phyloP scores from a whole-genome alignment of 2,329 filamentous ascomycete genomes.

The Aspergillus terreus region DNA sequence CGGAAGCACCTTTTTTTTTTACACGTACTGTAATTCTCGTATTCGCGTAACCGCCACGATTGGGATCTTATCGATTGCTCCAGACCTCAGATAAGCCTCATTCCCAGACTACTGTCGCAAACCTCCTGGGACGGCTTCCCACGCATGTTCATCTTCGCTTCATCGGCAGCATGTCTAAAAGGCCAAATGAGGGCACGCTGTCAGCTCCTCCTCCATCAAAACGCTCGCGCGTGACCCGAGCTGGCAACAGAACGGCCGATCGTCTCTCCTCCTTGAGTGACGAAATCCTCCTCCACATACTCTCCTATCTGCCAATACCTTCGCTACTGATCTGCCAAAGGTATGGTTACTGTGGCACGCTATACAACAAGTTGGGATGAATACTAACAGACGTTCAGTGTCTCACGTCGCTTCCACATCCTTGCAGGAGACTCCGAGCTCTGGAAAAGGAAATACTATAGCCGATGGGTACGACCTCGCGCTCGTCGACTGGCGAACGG shows the following conservation, averaged over 20 bases:
- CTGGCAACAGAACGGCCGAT: conserved; percentile 43
- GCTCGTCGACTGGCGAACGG: conserved; percentile 71
- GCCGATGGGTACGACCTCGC: conserved; percentile 78
- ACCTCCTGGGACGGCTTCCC: neutral
- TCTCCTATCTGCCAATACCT: conserved; percentile 69
- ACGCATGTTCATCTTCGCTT: neutral
- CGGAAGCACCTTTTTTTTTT: conserved; percentile 6
- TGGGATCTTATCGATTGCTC: neutral
- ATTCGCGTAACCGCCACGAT: neutral
- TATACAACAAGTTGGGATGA: neutral
- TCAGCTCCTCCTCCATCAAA: conserved; percentile 38
- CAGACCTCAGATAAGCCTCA: neutral
- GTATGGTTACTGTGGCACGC: conserved; percentile 31
- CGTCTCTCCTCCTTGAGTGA: conserved; percentile 73
- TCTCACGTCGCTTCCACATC: conserved; percentile 68
- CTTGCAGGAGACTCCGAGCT: conserved; percentile 79
- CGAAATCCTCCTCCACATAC: conserved; percentile 79
- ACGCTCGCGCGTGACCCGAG: conserved; percentile 33
- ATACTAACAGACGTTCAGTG: conserved; percentile 9
- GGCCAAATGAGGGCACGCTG: conserved; percentile 18
- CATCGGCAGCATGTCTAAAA: conserved; percentile 31
- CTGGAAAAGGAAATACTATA: conserved; percentile 88
- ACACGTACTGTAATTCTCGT: neutral
- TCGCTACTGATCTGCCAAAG: conserved; percentile 64
- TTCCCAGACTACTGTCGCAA: neutral